These are phyloP conservation scores for Trichoderma sp. DNA, from an alignment of 2,329 filamentous ascomycete genomes.

Conservation along the genomic window DNA sequence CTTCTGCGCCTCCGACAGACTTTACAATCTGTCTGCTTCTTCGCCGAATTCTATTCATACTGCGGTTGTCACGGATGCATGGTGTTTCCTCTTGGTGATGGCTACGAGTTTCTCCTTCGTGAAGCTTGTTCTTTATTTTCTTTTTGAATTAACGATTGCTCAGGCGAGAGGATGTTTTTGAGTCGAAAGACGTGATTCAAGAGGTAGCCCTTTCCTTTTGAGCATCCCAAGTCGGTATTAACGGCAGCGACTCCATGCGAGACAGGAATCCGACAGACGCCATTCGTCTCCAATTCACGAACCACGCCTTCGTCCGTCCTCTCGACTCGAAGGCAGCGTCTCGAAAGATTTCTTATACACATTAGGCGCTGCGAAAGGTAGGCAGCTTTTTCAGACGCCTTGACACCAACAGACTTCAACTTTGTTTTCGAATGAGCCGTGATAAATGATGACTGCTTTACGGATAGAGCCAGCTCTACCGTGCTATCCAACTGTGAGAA, in stretches of 20 bases:
- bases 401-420: neutral
- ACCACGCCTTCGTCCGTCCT: neutral
- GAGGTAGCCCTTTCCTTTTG: rapidly evolving
- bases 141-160: rapidly evolving
- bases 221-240: neutral
- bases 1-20: neutral
- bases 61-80: neutral
- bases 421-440: neutral
- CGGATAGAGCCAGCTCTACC: neutral
- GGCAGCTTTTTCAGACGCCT: neutral
- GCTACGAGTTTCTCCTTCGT: too few relatives aligned
- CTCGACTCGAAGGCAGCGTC: too few relatives aligned
- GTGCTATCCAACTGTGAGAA: neutral
- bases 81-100: neutral
- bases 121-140: neutral
- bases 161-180: rapidly evolving
- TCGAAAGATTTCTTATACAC: neutral
- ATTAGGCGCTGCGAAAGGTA: neutral
- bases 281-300: neutral
- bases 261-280: neutral
- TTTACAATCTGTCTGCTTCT: neutral
- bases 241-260: neutral
- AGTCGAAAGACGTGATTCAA: neutral
- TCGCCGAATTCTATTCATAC: neutral
- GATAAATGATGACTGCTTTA: neutral